Evolutionary conservation across 768 basidiomycete species (phyloP).

Genomic region (Harrya chromipes): DNA sequence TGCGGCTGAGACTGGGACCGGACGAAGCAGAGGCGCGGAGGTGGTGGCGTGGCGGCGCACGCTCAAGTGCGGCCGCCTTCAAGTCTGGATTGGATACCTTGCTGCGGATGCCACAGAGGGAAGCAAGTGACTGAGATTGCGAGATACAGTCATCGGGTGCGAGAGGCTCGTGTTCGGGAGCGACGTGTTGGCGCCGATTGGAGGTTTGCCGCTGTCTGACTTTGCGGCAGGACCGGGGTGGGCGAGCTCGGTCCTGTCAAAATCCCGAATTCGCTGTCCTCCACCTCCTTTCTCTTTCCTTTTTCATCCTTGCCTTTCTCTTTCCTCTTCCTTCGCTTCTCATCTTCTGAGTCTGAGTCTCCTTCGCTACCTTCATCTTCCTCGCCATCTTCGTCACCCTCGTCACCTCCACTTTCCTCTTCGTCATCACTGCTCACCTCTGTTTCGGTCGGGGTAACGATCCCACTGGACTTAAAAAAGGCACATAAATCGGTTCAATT

Average conservation of each 20-base stretch:
- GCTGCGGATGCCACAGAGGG: constrained; percentile 37
- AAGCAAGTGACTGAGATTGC: constrained; percentile 21
- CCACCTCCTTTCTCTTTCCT: constrained; percentile 20
- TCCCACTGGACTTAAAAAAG: constrained; percentile 64
- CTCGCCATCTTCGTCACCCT: constrained; percentile 53
- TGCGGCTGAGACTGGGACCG: constrained; percentile 41
- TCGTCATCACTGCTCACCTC: constrained; percentile 61
- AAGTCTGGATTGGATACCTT: constrained; percentile 57
- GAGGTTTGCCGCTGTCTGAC: constrained; percentile 20
- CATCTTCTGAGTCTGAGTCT: constrained; percentile 12
- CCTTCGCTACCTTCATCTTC: constrained; percentile 32
- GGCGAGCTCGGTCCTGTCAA: not conserved
- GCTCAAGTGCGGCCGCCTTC: constrained; percentile 37
- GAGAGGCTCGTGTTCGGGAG: constrained; percentile 38
- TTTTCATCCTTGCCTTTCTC: constrained; percentile 1
- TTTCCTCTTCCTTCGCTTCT: not conserved
- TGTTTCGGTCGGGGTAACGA: constrained; percentile 60
- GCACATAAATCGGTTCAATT: constrained; percentile 75
- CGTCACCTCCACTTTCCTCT: constrained; percentile 57
- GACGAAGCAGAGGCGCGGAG: constrained; percentile 50
- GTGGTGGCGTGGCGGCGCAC: constrained; percentile 63
- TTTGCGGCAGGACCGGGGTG: constrained; percentile 7
- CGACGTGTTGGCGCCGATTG: constrained; percentile 38
- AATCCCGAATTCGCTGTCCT: constrained; percentile 31
- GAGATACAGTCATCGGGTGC: constrained; percentile 16